These are phyloP conservation scores for Cucumis sativus DNA, from an alignment of 306 rosid genomes.

Conservation along the genomic window Cucumber_9930_V3 NC_026660.2:23849501-23850000, in stretches of 20 bases:
- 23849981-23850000: neutral
- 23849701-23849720: neutral
- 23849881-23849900: neutral
- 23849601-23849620: constrained; percentile 57
- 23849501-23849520: constrained; percentile 33
- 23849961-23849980: neutral
- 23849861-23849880: neutral
- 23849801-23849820: neutral
- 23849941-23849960: neutral
- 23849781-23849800: neutral
- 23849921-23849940: neutral
- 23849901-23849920: neutral
- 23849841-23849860: neutral
- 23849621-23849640: constrained; percentile 38
- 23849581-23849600: constrained; percentile 40
- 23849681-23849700: constrained; percentile 44
- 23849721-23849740: constrained; percentile 1
- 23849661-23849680: constrained; percentile 52
- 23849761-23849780: neutral
- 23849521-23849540: constrained; percentile 46
- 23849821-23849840: neutral
- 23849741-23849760: neutral
- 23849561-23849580: constrained; percentile 48
- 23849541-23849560: constrained; percentile 53
- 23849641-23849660: constrained; percentile 49